Conservation (phyloP, 805 yeast species). For the Suhomyces faveliae region DNA sequence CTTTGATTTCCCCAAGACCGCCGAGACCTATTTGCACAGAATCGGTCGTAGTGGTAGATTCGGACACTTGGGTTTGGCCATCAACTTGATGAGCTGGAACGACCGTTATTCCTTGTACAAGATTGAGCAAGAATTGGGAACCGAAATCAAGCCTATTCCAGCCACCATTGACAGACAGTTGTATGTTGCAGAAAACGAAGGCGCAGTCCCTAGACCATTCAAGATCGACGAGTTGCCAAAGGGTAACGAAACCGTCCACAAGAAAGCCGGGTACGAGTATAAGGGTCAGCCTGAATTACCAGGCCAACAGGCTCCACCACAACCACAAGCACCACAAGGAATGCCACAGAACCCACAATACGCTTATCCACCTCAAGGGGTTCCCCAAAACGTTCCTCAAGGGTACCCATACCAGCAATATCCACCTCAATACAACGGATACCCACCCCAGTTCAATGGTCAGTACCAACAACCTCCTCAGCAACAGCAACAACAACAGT, state of each 20-base stretch:
- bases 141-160: slow-evolving; percentile 96
- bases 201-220: slow-evolving; percentile 84
- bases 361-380: slow-evolving; percentile 16
- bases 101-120: slow-evolving; percentile 91
- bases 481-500: slow-evolving; percentile 8
- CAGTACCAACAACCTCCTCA: slow-evolving; percentile 23
- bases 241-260: slow-evolving; percentile 35
- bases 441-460: slow-evolving; percentile 22
- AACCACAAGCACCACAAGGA: slow-evolving; percentile 9
- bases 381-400: slow-evolving; percentile 17
- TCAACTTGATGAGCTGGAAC: slow-evolving; percentile 94
- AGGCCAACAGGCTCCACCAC: slow-evolving; percentile 10
- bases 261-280: slow-evolving; percentile 39
- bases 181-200: slow-evolving; percentile 80
- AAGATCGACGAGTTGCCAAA: slow-evolving; percentile 62
- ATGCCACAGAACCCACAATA: slow-evolving; percentile 11
- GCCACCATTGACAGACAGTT: slow-evolving; percentile 84
- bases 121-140: slow-evolving; percentile 95
- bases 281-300: slow-evolving; percentile 43
- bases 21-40: slow-evolving; percentile 96
- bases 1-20: slow-evolving; percentile 97
- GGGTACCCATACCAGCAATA: slow-evolving; percentile 16
- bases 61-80: slow-evolving; percentile 97
- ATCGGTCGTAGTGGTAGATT: slow-evolving; percentile 99
- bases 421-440: slow-evolving; percentile 28